A percentile compares a stretch with the other conserved stretches of the same genome.
Conservation (phyloP, 2,329 filamentous ascomycete genomes). For the Talaromyces piceae region DNA sequence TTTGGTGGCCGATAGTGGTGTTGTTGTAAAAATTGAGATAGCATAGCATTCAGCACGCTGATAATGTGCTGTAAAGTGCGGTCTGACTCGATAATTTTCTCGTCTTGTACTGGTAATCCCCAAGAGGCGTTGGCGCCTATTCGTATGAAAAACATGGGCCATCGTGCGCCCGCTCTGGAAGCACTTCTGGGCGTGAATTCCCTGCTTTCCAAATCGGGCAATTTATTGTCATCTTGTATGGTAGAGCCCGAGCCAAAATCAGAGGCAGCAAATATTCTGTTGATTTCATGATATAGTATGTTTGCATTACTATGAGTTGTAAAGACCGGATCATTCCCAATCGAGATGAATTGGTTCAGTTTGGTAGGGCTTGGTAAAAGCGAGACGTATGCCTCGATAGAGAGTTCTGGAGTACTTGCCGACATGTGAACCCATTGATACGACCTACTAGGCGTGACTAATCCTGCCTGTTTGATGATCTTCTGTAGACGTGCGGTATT, state of each 20-base stretch:
- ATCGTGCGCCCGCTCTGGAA: slow-evolving; percentile 65
- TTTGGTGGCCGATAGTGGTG: slow-evolving; percentile 58
- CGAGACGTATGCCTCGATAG: slow-evolving; percentile 65
- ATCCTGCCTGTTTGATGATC: slow-evolving; percentile 59
- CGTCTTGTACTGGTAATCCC: slow-evolving; percentile 33
- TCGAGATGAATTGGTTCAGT: slow-evolving; percentile 69
- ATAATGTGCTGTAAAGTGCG: slow-evolving; percentile 49
- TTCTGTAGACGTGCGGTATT: slow-evolving; percentile 21
- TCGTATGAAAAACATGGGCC: slow-evolving; percentile 84
- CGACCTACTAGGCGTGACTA: slow-evolving; percentile 48
- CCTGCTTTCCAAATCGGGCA: slow-evolving; percentile 33
- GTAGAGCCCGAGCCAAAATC: slow-evolving; percentile 55
- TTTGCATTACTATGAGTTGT: slow-evolving; percentile 49
- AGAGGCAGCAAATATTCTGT: slow-evolving; percentile 67
- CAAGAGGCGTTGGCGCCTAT: slow-evolving; percentile 48
- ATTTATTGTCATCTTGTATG: slow-evolving; percentile 24
- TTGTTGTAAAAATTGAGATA: slow-evolving; percentile 66
- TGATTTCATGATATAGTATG: slow-evolving; percentile 68
- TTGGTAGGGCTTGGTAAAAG: slow-evolving; percentile 62
- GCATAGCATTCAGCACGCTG: slow-evolving; percentile 60
- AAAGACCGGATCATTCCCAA: slow-evolving; percentile 62
- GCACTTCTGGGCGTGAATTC: slow-evolving; percentile 40
- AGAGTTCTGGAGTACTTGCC: slow-evolving; percentile 55
- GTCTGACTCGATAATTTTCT: slow-evolving; percentile 23
- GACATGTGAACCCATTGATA: slow-evolving; percentile 63